Evolutionary conservation across 768 basidiomycete genomes (phyloP), one percentile per base, ranked within the genome.

Genomic region (Rhodotorula taiwanensis): DNA sequence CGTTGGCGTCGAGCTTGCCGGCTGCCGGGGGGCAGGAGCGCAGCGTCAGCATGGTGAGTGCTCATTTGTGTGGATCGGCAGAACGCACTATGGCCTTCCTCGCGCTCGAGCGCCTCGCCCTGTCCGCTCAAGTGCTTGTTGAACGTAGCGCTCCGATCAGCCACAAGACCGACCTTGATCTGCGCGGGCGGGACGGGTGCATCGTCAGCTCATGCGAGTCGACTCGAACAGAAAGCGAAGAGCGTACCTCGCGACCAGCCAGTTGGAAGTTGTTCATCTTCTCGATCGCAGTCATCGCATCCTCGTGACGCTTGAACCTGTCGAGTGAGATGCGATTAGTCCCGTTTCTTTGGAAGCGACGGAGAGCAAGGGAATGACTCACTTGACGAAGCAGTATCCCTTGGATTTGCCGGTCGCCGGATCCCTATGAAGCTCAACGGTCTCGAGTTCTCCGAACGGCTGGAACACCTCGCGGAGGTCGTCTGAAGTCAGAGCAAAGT

Each of bases 241-340:
- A 27, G 39, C 67, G 28, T 27, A 69, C 67, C 53, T 69, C 67
- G 61, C 95, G 85, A 44, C 95, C 95, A 56, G 95, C 95, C 60
- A 99, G 82, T 72, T 95, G 91, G 74, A 99, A 99, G 33, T 90
- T 90, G 79, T 98, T 93, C 95, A 99, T 99, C 72, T 97, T 90
- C 73, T 95, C 91, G 48, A 99, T 77, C 30, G 95, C 95, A 86
- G 93, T 93, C 75, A 87, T 87, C 30, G 95, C 94, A 74, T 97
- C 89, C 74, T 91, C 88, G n/a, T 83, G 79, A 55, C 89, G 81
- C 74, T 89, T 89, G 76, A 91, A 93, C 76, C 89, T 92, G 60
- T 31, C 33, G 20, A 45, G n/a, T n/a, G 7, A 42, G 51, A 47
- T 41, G 44, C n/a, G 9, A 25, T 25, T n/a, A n/a, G n/a, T n/a